Percentiles rank a stretch among this genome's conserved stretches.
Conservation (phyloP, 2,329 filamentous ascomycete species). For the Sphaerulina musiva region DNA sequence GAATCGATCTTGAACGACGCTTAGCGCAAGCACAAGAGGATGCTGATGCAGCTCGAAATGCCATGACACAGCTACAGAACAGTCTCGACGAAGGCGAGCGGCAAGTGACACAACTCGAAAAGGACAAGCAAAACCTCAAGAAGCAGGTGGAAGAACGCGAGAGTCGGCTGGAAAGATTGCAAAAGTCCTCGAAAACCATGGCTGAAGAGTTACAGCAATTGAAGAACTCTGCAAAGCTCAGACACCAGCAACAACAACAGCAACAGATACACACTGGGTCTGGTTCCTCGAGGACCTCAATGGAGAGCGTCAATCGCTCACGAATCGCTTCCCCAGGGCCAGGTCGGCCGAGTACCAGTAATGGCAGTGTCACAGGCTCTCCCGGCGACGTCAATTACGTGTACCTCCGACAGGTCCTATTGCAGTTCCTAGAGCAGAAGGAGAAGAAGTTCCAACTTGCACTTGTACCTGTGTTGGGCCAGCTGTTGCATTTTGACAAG, state of each 20-base stretch:
- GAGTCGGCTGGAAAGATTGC: conserved; percentile 32
- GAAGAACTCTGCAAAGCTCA: conserved; percentile 35
- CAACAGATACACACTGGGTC: conserved; percentile 36
- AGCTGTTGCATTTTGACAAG: conserved; percentile 71
- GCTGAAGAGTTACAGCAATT: conserved; percentile 52
- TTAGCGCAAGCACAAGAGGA: conserved; percentile 66
- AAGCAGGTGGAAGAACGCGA: conserved; percentile 17
- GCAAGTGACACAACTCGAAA: conserved; percentile 75
- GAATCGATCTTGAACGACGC: conserved; percentile 67
- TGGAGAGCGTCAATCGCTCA: conserved; percentile 42
- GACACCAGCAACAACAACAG: neutral
- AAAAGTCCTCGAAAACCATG: conserved; percentile 58
- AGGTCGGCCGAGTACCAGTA: conserved; percentile 18
- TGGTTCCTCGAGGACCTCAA: conserved; percentile 53
- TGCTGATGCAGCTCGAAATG: conserved; percentile 64
- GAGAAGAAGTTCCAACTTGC: conserved; percentile 69
- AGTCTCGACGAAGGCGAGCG: conserved; percentile 82
- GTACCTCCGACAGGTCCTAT: conserved; percentile 72
- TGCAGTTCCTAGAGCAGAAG: conserved; percentile 76
- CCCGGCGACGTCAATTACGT: conserved; percentile 48
- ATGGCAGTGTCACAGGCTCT: conserved; percentile 1
- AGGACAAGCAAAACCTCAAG: conserved; percentile 56
- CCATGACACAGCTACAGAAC: conserved; percentile 70
- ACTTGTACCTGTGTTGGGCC: conserved; percentile 69
- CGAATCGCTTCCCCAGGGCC: conserved; percentile 42